Evolutionary conservation across 2,329 filamentous ascomycete species (phyloP), one percentile per base, ranked within the genome.

Genomic region (Penicillium psychrosexuale): DNA sequence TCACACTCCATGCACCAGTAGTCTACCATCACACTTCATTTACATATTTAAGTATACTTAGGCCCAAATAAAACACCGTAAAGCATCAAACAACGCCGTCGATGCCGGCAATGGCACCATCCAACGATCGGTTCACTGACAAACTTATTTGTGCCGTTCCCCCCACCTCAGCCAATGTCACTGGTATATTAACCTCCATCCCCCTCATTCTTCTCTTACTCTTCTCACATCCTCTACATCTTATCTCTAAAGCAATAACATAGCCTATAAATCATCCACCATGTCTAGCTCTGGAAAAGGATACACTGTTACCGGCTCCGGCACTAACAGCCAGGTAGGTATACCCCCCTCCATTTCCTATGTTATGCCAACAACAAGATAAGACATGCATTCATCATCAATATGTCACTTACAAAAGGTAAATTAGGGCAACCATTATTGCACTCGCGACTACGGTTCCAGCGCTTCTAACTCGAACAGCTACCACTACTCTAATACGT

Each of bases 401-500:
- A 33, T 6, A 33, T 33, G 12, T 15, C 1, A 22, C 17, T 45
- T 6, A 45, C 42, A 22, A 44, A 6, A 22, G 9, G 4, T 2
- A 22, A 34, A 13, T 9, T 51, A 88, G 85, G 86, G 86, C 59
- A 89, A 89, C 72, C 82, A 84, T 74, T 89, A 84, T 66, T 87
- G 84, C 72, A 71, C 80, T 42, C 84, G 86, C 33, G 82, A 86
- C 72, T 87, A 88, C 61, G 83, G 83, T 58, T 78, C 77, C 59
- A 64, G 72, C 47, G 82, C 80, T 8, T 60, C 77, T 47, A 84
- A 85, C 69, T 71, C 74, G 30, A 87, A 87, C 73, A 60, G 66
- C 37, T 73, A 72, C 58, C 85, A 89, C 68, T 89, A 88, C 69
- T 87, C 84, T 49, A 89, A 89, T 77, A 67, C 55, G 81, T 83